A percentile compares a stretch with the other conserved stretches of the same genome.
These are phyloP conservation scores for Escallonia rubra DNA, from an alignment of 129 eudicot species.

Conservation along the genomic window DNA sequence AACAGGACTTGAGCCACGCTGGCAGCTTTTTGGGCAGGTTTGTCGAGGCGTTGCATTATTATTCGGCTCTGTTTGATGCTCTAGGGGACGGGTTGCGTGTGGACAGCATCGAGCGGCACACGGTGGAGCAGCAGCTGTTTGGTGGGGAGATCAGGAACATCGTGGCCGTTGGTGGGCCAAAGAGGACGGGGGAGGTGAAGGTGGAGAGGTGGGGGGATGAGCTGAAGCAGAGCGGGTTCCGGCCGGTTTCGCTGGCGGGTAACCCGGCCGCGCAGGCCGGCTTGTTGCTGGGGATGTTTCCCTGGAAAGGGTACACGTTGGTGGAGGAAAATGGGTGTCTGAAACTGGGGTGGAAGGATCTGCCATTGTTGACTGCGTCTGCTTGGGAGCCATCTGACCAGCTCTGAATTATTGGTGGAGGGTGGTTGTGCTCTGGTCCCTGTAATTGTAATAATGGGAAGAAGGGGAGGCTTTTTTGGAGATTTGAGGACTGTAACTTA, in stretches of 20 bases:
- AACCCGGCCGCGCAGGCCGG: slow-evolving; percentile 86
- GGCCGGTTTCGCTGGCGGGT: slow-evolving; percentile 75
- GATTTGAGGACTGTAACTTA: too few species aligned
- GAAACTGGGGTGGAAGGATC: slow-evolving; percentile 93
- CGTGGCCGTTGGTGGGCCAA: slow-evolving; percentile 76
- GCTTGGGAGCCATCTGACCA: slow-evolving; percentile 77
- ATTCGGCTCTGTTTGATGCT: slow-evolving; percentile 86
- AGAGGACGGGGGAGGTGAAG: slow-evolving; percentile 70
- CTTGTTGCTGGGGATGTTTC: slow-evolving; percentile 82
- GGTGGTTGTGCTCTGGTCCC: neutral
- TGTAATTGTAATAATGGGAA: neutral
- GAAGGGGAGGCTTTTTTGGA: too few species aligned
- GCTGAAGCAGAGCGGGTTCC: slow-evolving; percentile 55
- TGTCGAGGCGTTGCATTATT: slow-evolving; percentile 90
- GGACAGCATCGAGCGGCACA: slow-evolving; percentile 53
- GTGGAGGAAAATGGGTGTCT: slow-evolving; percentile 80
- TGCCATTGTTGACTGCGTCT: slow-evolving; percentile 85
- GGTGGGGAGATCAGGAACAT: slow-evolving; percentile 82
- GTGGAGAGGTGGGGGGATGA: slow-evolving; percentile 90
- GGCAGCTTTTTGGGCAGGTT: slow-evolving; percentile 71
- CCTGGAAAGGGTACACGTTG: slow-evolving; percentile 86
- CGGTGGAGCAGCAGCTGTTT: slow-evolving; percentile 73
- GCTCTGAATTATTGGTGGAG: neutral
- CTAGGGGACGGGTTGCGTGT: slow-evolving; percentile 68
- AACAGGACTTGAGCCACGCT: slow-evolving; percentile 71